Conservation (phyloP, 257 asterid species). For the Euphrasia confusa region DNA sequence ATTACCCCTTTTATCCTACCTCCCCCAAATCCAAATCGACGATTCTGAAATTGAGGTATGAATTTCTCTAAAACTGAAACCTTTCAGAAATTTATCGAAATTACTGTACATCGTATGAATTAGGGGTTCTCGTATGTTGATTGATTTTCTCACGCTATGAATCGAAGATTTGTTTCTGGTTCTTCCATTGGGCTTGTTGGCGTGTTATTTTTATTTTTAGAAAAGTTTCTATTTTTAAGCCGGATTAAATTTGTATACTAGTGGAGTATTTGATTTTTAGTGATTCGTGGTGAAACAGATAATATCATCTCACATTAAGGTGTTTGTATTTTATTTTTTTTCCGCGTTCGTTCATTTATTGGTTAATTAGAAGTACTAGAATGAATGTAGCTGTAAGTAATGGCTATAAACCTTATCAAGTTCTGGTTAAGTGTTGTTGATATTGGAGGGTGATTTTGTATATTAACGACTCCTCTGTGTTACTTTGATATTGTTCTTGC, state of each 20-base stretch:
- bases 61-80: neutral
- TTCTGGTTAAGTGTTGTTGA: neutral
- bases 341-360: neutral
- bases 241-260: neutral
- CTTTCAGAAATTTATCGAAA: neutral
- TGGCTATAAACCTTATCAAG: neutral
- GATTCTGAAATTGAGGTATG: constrained; percentile 4
- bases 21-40: neutral
- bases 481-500: neutral
- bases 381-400: too few species aligned
- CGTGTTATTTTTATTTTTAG: neutral
- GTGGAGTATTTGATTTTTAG: neutral
- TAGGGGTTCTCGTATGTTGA: constrained; percentile 1
- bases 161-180: neutral
- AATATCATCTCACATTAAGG: neutral
- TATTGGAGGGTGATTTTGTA: neutral
- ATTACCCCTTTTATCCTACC: neutral
- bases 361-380: neutral
- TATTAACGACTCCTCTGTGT: neutral
- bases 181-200: neutral
- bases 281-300: neutral
- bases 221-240: neutral
- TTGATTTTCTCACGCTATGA: neutral
- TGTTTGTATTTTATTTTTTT: neutral
- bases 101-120: neutral